Evolutionary conservation across 2,329 filamentous ascomycete species (phyloP).

Genomic region (Trichoderma harzianum): DNA sequence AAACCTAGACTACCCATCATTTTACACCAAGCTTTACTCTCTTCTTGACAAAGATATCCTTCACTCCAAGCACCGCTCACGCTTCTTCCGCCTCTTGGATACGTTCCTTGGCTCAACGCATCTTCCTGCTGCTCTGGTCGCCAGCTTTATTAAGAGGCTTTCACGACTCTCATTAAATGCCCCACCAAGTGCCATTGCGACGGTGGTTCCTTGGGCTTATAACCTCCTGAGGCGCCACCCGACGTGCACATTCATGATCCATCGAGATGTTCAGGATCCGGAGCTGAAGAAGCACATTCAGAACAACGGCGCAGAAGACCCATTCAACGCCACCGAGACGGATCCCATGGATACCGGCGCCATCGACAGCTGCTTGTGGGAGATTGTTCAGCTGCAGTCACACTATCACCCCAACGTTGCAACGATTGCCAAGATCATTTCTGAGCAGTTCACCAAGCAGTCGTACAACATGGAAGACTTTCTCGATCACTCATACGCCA

Average conservation of each 20-base stretch:
- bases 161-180: conserved; percentile 80
- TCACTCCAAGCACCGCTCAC: conserved; percentile 90
- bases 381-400: conserved; percentile 82
- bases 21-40: conserved; percentile 92
- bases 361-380: conserved; percentile 93
- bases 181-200: conserved; percentile 84
- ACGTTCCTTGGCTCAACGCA: conserved; percentile 89
- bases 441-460: conserved; percentile 95
- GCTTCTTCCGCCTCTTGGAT: conserved; percentile 88
- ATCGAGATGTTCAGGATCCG: conserved; percentile 63
- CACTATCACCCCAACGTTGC: conserved; percentile 98
- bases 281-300: conserved; percentile 59
- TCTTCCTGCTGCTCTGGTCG: conserved; percentile 83
- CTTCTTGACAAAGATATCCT: conserved; percentile 81
- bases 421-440: conserved; percentile 87
- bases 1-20: conserved; percentile 93
- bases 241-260: conserved; percentile 92
- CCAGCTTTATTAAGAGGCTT: conserved; percentile 94
- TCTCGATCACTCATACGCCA: conserved; percentile 86
- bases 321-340: conserved; percentile 69
- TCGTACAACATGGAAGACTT: conserved; percentile 97
- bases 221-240: conserved; percentile 90
- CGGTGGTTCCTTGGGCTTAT: conserved; percentile 89
- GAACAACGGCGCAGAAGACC: conserved; percentile 61
- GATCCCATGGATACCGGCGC: conserved; percentile 85